Conservation (phyloP, 441 rosid genomes). For the Erodium chrysanthum region DNA sequence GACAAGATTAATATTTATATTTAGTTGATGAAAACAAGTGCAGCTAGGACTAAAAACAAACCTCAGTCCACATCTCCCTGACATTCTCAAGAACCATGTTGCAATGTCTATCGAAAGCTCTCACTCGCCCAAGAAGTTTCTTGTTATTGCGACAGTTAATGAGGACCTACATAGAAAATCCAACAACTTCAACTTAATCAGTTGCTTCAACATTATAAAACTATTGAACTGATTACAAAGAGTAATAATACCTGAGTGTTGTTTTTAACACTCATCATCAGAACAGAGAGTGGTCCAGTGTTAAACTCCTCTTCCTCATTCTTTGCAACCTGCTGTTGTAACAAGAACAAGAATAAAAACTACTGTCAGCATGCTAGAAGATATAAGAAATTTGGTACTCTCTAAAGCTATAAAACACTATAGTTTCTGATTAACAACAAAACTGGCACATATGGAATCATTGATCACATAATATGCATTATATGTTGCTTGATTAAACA, state of each 20-base stretch:
- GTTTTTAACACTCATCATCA: constrained; percentile 89
- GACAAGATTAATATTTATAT: neutral
- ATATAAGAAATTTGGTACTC: neutral
- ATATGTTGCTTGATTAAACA: neutral
- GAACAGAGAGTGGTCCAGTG: constrained; percentile 85
- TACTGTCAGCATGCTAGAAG: neutral
- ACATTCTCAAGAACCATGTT: constrained; percentile 97
- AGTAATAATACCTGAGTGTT: constrained; percentile 58
- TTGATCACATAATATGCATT: neutral
- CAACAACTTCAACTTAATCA: neutral
- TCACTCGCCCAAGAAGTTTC: constrained; percentile 90
- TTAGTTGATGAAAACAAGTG: neutral
- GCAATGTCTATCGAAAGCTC: constrained; percentile 92
- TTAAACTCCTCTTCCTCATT: constrained; percentile 85
- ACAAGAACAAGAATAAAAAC: neutral
- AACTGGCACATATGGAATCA: neutral
- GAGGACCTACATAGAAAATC: constrained; percentile 35
- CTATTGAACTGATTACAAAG: neutral
- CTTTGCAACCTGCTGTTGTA: constrained; percentile 22
- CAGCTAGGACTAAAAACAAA: constrained; percentile 12
- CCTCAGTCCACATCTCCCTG: constrained; percentile 99
- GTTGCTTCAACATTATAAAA: neutral
- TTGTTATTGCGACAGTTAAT: constrained; percentile 92
- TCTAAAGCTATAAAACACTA: neutral
- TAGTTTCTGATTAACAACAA: neutral